Evolutionary conservation across 2,329 filamentous ascomycete species (phyloP).

Genomic region (Thielaviopsis ethacetica): DNA sequence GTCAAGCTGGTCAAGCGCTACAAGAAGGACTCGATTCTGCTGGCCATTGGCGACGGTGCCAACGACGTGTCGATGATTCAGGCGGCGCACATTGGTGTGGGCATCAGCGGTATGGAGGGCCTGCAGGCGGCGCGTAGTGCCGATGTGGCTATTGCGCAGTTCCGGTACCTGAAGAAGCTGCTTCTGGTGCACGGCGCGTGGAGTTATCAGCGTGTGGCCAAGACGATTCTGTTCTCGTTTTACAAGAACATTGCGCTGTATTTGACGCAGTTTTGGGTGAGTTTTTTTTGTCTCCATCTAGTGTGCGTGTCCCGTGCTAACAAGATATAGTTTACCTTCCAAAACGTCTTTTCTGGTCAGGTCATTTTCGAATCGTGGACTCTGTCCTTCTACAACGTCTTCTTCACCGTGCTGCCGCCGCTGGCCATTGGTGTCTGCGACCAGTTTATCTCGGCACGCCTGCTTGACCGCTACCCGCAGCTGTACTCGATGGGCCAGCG

Average conservation of each 20-base stretch:
- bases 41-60: slow-evolving; percentile 92
- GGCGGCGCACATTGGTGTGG: slow-evolving; percentile 91
- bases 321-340: slow-evolving; percentile 66
- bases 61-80: slow-evolving; percentile 99
- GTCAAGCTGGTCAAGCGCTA: slow-evolving; percentile 94
- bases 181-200: slow-evolving; percentile 89
- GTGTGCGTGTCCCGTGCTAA: neutral
- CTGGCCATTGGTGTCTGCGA: slow-evolving; percentile 93
- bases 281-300: slow-evolving; percentile 18
- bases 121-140: slow-evolving; percentile 90
- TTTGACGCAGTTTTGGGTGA: slow-evolving; percentile 97
- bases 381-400: slow-evolving; percentile 97
- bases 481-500: slow-evolving; percentile 86
- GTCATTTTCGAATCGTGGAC: slow-evolving; percentile 99
- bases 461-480: slow-evolving; percentile 91
- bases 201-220: slow-evolving; percentile 95
- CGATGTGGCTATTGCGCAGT: slow-evolving; percentile 90
- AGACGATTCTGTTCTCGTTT: slow-evolving; percentile 95
- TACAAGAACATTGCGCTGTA: slow-evolving; percentile 99
- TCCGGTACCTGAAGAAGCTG: slow-evolving; percentile 85
- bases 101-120: slow-evolving; percentile 93
- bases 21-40: slow-evolving; percentile 75
- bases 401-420: slow-evolving; percentile 88
- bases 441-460: slow-evolving; percentile 86
- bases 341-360: slow-evolving; percentile 94